phyloP scores from a whole-genome alignment of 306 rosid genomes.

The Rosa chinensis region DNA sequence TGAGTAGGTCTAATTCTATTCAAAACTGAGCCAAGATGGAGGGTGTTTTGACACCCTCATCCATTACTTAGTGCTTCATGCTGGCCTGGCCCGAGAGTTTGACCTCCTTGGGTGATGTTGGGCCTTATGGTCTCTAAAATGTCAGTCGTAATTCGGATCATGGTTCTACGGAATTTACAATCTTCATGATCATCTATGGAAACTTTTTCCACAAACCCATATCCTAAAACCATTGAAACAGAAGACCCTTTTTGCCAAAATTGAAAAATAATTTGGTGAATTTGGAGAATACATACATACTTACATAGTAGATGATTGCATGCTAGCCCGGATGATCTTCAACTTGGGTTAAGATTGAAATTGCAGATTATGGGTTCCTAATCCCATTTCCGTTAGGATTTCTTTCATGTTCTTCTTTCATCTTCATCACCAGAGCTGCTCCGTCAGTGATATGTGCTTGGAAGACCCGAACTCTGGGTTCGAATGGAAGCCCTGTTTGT shows the following conservation, averaged over 20 bases:
- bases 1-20: too few species aligned
- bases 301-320: neutral
- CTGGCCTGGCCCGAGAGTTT: too few species aligned
- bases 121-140: too few species aligned
- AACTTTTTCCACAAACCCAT: neutral
- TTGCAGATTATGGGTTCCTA: too few species aligned
- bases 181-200: neutral
- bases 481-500: constrained; percentile 97
- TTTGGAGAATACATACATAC: neutral
- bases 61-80: too few species aligned
- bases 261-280: neutral
- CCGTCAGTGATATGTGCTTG: constrained; percentile 72
- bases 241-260: neutral
- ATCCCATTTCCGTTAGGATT: too few species aligned
- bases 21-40: too few species aligned
- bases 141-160: too few species aligned
- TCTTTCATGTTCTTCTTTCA: too few species aligned
- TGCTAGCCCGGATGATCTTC: neutral
- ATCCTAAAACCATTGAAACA: neutral
- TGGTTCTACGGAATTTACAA: neutral
- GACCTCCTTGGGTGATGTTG: too few species aligned
- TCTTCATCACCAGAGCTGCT: constrained; percentile 73
- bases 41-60: too few species aligned
- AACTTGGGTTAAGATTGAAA: neutral
- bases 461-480: constrained; percentile 79